phyloP scores from a whole-genome alignment of 225 moss, liverwort and hornwort genomes.

The Sphagnum tenellum region DNA sequence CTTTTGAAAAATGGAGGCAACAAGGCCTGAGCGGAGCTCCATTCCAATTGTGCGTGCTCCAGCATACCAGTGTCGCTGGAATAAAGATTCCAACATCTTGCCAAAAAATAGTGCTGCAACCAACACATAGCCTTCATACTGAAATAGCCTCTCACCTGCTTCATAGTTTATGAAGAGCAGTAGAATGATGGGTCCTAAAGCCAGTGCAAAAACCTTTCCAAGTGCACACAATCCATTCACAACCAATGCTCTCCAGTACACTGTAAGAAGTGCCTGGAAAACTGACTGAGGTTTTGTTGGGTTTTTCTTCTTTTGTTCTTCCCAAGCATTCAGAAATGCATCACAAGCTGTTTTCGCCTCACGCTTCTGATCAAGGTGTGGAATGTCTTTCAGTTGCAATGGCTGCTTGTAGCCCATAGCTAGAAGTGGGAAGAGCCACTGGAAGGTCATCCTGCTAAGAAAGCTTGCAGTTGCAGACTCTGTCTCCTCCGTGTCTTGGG shows the following conservation, averaged over 20 bases:
- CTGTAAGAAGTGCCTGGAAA: constrained; percentile 19
- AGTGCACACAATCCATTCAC: constrained; percentile 24
- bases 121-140: constrained; percentile 30
- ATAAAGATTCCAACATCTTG: constrained; percentile 39
- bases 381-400: constrained; percentile 28
- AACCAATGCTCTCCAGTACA: constrained; percentile 37
- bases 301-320: constrained; percentile 16
- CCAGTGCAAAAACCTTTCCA: constrained; percentile 18
- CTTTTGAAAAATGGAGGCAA: constrained; percentile 41
- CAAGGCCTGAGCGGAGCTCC: constrained; percentile 33
- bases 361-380: constrained; percentile 14
- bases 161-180: constrained; percentile 21
- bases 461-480: constrained; percentile 14
- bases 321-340: constrained; percentile 24
- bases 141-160: constrained; percentile 22
- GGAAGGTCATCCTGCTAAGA: constrained; percentile 16
- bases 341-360: constrained; percentile 17
- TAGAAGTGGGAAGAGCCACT: constrained; percentile 39
- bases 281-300: constrained; percentile 19
- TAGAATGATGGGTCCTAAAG: constrained; percentile 28
- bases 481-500: constrained; percentile 9
- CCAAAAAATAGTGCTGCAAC: constrained; percentile 22
- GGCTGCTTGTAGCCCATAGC: constrained; percentile 24
- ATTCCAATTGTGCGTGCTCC: constrained; percentile 25
- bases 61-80: constrained; percentile 42